Percentiles rank a stretch among this genome's conserved stretches.
phyloP scores from a whole-genome alignment of 139 green algal genomes.

The Desmodesmus armatus region DNA sequence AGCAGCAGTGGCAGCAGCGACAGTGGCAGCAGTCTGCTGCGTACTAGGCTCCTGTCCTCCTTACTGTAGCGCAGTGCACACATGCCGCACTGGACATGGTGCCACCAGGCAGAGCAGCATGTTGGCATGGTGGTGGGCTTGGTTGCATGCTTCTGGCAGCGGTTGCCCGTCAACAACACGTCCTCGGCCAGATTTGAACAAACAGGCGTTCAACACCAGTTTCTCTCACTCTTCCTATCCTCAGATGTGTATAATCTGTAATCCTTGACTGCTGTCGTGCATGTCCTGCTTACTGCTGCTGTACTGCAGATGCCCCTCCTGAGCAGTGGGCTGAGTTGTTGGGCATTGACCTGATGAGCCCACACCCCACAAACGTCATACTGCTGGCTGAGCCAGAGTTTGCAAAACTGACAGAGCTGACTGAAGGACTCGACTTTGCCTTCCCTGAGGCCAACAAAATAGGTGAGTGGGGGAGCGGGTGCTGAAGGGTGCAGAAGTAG shows the following conservation, averaged over 20 bases:
- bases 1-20: neutral
- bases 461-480: conserved; percentile 46
- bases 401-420: conserved; percentile 48
- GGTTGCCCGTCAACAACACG: too few species aligned
- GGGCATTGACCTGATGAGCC: conserved; percentile 40
- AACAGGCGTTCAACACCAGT: too few species aligned
- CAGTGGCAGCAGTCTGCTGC: neutral
- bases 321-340: conserved; percentile 52
- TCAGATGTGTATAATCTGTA: neutral
- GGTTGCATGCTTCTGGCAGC: too few species aligned
- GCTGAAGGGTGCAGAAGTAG: too few species aligned
- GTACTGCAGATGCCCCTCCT: conserved; percentile 54
- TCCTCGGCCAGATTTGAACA: too few species aligned
- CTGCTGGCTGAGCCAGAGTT: conserved; percentile 62
- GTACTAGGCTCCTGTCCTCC: too few species aligned
- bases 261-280: neutral
- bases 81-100: too few species aligned
- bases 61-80: too few species aligned
- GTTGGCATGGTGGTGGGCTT: too few species aligned
- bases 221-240: too few species aligned
- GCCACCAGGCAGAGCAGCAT: too few species aligned
- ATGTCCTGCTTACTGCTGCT: neutral
- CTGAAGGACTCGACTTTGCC: conserved; percentile 62
- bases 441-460: conserved; percentile 56
- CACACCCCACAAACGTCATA: conserved; percentile 42